Base-by-base conservation (phyloP, 176 grass and related monocot species). In the Oryza meyeriana region DNA sequence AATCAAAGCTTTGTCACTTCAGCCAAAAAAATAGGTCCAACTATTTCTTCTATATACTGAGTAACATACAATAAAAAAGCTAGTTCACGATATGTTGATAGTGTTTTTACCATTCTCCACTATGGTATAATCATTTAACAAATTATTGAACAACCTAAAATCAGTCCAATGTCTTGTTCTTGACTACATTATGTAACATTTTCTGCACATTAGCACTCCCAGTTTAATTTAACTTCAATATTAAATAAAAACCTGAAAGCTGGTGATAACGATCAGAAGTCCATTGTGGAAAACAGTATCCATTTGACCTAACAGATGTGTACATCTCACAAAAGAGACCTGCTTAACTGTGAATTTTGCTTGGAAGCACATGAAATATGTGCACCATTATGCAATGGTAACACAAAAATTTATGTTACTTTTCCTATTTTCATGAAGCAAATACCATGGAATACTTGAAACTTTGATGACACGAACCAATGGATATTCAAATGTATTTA, bases 201-300 rank as follows among this genome's bases (percentile, higher is more conserved):
- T 26, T 29, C 26, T 47, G 26, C 70, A 57, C 20, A 75, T 29
- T 30, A n/a, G 30, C 6, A 48, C 6, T 13, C 45, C 29, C 29
- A 75, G 47, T 34, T 75, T 57, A 14, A 55, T 18, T 34, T 74
- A 50, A 74, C 27, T 22, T 48, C 16, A 6, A 20, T 55, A 55
- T 55, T 22, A 20, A 7, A 55, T 55, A 55, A 55, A 55, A 55
- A 22, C 50, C 50, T 8, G 22, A 55, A 55, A 75, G 29, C 29
- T 24, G 50, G 18, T 75, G 28, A 75, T 75, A 34, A 34, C 72
- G 12, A 30, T 75, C 47, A 55, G 10, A 48, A 74, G 4, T 34
- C 29, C 18, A 74, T 22, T 74, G 45, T 77, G 34, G 32, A 83
- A 67, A 85, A 72, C 12, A 72, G 65, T 63, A 86, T 13, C 25